Conservation (phyloP, 129 eudicot species). For the Lonicera japonica region DNA sequence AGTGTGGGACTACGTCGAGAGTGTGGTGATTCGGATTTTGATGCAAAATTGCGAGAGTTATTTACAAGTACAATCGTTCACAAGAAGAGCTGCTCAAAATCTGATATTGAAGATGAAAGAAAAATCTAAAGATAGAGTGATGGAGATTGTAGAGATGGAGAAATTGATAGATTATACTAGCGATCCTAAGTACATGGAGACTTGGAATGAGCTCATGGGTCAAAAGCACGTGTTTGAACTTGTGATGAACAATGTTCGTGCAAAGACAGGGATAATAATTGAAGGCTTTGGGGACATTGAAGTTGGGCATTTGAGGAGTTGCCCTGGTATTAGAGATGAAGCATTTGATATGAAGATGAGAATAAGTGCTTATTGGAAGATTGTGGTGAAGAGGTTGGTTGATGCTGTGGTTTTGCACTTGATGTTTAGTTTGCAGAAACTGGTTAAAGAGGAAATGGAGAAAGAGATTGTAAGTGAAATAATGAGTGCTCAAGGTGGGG, state of each 20-base stretch:
- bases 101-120: conserved; percentile 9
- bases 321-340: conserved; percentile 12
- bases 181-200: conserved; percentile 18
- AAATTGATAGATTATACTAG: conserved; percentile 28
- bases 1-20: conserved; percentile 27
- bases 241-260: background rate
- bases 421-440: conserved; percentile 5
- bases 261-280: background rate
- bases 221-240: background rate
- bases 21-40: conserved; percentile 3
- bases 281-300: conserved; percentile 13
- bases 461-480: conserved; percentile 17
- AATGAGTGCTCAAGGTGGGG: conserved; percentile 13
- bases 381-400: conserved; percentile 25
- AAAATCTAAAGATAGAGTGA: conserved; percentile 15
- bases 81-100: conserved; percentile 16
- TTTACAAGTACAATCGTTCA: conserved; percentile 22
- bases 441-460: conserved; percentile 20
- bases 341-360: conserved; percentile 36
- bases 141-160: conserved; percentile 32
- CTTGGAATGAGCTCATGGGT: conserved; percentile 20
- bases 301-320: conserved; percentile 4
- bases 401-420: conserved; percentile 26
- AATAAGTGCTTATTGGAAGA: conserved; percentile 27
- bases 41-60: conserved; percentile 14